Evolutionary conservation across 768 basidiomycete species (phyloP).

Genomic region (Phaeotremella skinneri): DNA sequence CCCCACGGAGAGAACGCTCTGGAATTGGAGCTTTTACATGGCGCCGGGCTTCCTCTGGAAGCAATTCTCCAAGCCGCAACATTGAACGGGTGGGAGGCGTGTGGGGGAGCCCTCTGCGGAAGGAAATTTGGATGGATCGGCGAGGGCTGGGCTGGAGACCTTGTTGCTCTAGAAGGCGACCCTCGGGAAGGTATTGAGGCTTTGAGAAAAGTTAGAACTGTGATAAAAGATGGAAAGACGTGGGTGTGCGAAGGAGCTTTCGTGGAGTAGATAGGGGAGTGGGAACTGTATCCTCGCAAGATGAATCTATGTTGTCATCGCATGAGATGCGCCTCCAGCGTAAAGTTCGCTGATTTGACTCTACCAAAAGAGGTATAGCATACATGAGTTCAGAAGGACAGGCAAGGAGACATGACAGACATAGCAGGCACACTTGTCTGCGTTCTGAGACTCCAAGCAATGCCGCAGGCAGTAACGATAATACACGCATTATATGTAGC

Average conservation of each 20-base stretch:
- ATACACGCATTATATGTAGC: no score
- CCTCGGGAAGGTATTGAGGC: constrained; percentile 12
- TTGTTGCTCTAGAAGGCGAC: constrained; percentile 20
- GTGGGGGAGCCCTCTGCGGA: constrained; percentile 27
- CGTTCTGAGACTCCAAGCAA: no score
- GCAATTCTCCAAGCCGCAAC: constrained; percentile 21
- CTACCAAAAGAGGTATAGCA: no score
- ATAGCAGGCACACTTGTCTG: no score
- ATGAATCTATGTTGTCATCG: not conserved
- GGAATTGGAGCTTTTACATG: constrained; percentile 22
- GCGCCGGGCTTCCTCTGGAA: constrained; percentile 24
- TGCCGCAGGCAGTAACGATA: no score
- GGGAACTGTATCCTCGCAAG: not conserved
- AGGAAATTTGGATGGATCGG: constrained; percentile 24
- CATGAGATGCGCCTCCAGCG: no score
- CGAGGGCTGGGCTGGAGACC: constrained; percentile 24
- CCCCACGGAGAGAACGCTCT: constrained; percentile 22
- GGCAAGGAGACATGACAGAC: no score
- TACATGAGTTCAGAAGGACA: no score
- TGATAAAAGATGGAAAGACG: constrained; percentile 29
- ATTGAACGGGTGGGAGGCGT: constrained; percentile 24
- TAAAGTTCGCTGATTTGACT: no score
- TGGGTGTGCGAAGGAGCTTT: constrained; percentile 13
- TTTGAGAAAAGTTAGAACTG: constrained; percentile 16
- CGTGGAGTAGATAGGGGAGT: constrained; percentile 4